Base-by-base conservation (phyloP, 2,329 filamentous ascomycete species). In the Sporothrix sp. region DNA sequence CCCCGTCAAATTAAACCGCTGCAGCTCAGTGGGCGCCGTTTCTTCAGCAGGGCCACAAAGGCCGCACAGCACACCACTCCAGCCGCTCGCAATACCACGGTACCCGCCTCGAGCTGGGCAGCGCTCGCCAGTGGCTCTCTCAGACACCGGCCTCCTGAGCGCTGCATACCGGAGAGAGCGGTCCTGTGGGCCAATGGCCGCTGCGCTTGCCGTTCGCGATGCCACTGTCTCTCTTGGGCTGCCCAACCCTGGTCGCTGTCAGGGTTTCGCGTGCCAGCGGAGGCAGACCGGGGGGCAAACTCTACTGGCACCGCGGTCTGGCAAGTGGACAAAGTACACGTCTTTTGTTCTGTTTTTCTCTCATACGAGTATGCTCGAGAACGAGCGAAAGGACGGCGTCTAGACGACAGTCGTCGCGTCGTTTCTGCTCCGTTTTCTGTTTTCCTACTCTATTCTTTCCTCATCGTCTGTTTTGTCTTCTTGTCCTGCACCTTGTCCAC, bases 1-100 rank as follows among this genome's bases (percentile, higher is more conserved):
- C 40, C 21, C 40, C 35, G 28, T 50, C 47, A 47, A 53, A 53
- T 53, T 53, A 52, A 50, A 40, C 39, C 43, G 28, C 30, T 50
- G 40, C 46, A 50, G 50, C 43, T 36, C 33, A 25, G 43, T 45
- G 43, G 43, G 25, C 43, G 25, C 28, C 16, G 43, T n/a, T 35
- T 40, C 33, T 25, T 23, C 45, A 48, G 44, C 44, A 21, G 16
- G 21, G 14, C 3, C 33, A 38, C 21, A 47, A 25, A 10, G n/a
- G 30, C 18, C 27, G 18, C 42, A 32, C 20, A 47, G 37, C 45
- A 25, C 33, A 38, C 35, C 43, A 35, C 28, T 44, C 44, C 32
- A 48, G 45, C 16, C 45, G 25, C 33, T 48, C 35, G 45, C 35
- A 48, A 48, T 48, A 48, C 45, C 28, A 48, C 45, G 35, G 45